phyloP scores from a whole-genome alignment of 805 yeast species.

The Torulaspora indica region DNA sequence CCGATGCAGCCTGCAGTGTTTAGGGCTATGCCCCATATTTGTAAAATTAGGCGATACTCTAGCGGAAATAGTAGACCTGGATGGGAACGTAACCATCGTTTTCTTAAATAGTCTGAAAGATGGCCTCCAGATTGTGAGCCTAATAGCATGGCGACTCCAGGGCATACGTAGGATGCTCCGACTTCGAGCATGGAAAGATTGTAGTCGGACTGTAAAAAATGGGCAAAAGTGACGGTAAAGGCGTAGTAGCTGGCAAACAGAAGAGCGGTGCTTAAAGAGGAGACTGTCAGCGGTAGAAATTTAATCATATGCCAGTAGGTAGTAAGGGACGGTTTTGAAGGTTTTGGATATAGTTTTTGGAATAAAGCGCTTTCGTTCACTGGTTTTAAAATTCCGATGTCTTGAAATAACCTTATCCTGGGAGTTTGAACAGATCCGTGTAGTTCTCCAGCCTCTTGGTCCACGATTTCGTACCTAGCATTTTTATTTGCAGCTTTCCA shows the following conservation, averaged over 20 bases:
- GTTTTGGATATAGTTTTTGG: conserved; percentile 38
- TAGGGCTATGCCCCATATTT: conserved; percentile 41
- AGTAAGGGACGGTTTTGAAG: conserved; percentile 43
- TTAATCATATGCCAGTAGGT: conserved; percentile 38
- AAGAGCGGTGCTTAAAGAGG: conserved; percentile 46
- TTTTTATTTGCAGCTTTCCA: conserved; percentile 22
- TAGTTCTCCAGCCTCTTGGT: neutral
- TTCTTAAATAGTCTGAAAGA: conserved; percentile 41
- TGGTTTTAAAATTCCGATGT: conserved; percentile 31
- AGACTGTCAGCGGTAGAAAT: conserved; percentile 43
- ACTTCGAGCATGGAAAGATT: conserved; percentile 36
- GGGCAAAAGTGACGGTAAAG: conserved; percentile 47
- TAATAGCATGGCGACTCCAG: conserved; percentile 45
- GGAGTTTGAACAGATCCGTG: neutral
- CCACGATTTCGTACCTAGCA: neutral
- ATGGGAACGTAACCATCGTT: conserved; percentile 29
- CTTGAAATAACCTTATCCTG: conserved; percentile 5
- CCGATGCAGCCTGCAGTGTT: conserved; percentile 45
- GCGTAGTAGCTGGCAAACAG: conserved; percentile 54
- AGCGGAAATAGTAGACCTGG: conserved; percentile 38
- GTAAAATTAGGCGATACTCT: conserved; percentile 45
- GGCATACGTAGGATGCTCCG: conserved; percentile 48
- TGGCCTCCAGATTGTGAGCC: conserved; percentile 51
- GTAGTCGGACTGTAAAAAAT: conserved; percentile 39
- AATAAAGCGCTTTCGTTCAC: conserved; percentile 21